These are phyloP conservation scores for Purshia tridentata DNA, from an alignment of 306 rosid genomes.

Conservation along the genomic window DNA sequence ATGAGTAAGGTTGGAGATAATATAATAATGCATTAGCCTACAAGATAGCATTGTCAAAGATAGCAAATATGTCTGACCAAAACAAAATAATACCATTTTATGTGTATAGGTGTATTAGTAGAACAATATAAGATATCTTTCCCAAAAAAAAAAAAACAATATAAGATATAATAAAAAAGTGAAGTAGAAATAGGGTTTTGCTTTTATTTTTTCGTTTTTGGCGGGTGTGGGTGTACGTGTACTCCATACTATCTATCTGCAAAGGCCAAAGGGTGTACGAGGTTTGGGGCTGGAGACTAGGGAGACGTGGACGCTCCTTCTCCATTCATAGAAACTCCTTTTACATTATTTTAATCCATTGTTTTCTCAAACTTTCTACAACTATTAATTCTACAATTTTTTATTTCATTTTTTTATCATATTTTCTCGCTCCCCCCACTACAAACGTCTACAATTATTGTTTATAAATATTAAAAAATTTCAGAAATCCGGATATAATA, in stretches of 20 bases:
- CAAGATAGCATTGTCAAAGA: no score
- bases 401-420: conserved; percentile 18
- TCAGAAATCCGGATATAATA: no score
- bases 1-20: no score
- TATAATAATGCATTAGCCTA: no score
- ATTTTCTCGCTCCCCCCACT: conserved; percentile 11
- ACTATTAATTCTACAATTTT: conserved; percentile 26
- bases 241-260: no score
- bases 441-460: conserved; percentile 48
- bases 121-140: not conserved
- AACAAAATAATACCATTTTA: no score
- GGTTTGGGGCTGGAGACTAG: conserved; percentile 43
- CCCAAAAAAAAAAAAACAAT: no score
- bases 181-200: not conserved
- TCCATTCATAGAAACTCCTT: conserved; percentile 52
- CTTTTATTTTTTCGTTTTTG: not conserved
- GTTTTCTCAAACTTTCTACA: conserved; percentile 34
- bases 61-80: no score
- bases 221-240: conserved; percentile 45
- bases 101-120: no score
- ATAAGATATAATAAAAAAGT: not conserved
- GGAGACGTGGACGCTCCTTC: conserved; percentile 74
- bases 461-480: not conserved
- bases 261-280: conserved; percentile 68
- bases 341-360: conserved; percentile 23